These are phyloP conservation scores for Auriscalpium microsporum DNA, from an alignment of 768 basidiomycete genomes.

Conservation along the genomic window DNA sequence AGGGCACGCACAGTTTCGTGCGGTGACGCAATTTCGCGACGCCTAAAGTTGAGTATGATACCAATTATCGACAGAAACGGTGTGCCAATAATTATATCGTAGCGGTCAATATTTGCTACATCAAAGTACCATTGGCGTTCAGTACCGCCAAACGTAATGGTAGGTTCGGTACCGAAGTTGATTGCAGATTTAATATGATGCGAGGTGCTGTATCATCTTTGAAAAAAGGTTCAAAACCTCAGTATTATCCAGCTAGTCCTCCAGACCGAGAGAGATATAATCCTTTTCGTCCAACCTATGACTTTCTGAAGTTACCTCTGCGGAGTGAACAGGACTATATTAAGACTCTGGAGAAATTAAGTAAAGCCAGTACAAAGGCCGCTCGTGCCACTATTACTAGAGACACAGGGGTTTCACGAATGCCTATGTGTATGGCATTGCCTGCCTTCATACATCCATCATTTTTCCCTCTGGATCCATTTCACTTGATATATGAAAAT, in stretches of 20 bases:
- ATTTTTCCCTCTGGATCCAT: constrained; percentile 29
- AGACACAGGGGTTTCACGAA: not conserved
- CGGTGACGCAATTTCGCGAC: too few relatives aligned
- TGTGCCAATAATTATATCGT: too few relatives aligned
- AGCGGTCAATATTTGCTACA: too few relatives aligned
- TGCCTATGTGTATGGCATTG: not conserved
- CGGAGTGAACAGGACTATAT: not conserved
- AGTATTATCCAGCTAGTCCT: not conserved
- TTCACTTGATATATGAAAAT: constrained; percentile 30
- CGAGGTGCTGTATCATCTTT: not conserved
- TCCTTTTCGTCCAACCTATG: not conserved
- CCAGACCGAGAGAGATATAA: not conserved
- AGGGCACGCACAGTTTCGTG: too few relatives aligned
- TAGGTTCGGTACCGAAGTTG: too few relatives aligned
- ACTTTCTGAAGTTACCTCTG: not conserved
- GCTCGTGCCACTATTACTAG: not conserved
- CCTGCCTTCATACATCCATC: constrained; percentile 24
- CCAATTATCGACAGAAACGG: too few relatives aligned
- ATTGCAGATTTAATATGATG: not conserved
- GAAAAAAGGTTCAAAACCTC: not conserved
- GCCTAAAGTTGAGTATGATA: too few relatives aligned
- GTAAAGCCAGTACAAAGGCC: not conserved
- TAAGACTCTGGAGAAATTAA: not conserved
- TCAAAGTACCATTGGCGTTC: too few relatives aligned
- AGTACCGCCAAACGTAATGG: too few relatives aligned